Percentiles rank a stretch among this genome's conserved stretches.
These are phyloP conservation scores for Pelargonium nanum DNA, from an alignment of 345 rosid species.

Conservation along the genomic window DNA sequence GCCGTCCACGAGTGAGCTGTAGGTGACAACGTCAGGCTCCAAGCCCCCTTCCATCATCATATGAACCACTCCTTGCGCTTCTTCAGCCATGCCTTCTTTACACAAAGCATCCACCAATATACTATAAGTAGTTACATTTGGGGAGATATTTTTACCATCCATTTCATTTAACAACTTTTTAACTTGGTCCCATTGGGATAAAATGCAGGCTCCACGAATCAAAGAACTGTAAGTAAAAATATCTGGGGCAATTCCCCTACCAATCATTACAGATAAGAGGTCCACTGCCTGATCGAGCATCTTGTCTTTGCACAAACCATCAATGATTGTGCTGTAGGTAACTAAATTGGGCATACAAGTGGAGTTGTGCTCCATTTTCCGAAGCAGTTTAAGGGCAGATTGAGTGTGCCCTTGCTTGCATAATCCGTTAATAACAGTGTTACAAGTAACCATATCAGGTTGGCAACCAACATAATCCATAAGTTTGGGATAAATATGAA, in stretches of 20 bases:
- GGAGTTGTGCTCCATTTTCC: neutral
- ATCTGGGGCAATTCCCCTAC: neutral
- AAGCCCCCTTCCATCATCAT: constrained; percentile 1
- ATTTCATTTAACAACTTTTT: neutral
- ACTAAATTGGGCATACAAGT: neutral
- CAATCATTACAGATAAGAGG: neutral
- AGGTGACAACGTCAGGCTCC: constrained; percentile 7
- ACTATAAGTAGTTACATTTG: neutral
- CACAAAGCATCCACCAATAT: constrained; percentile 5
- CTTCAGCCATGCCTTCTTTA: neutral
- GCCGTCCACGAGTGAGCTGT: constrained; percentile 8
- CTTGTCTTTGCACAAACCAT: neutral
- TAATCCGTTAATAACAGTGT: constrained; percentile 4
- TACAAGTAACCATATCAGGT: constrained; percentile 6
- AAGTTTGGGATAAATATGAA: neutral
- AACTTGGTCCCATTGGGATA: neutral
- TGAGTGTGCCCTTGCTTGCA: neutral
- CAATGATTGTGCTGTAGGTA: neutral
- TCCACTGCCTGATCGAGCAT: neutral
- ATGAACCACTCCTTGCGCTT: constrained; percentile 1
- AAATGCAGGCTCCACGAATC: neutral
- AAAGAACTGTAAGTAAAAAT: neutral
- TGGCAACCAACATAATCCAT: neutral
- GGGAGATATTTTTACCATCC: neutral
- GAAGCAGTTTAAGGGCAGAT: neutral